A percentile compares a stretch with the other conserved stretches of the same genome.
phyloP scores from a whole-genome alignment of 805 yeast genomes.

The Novakomyces olei region DNA sequence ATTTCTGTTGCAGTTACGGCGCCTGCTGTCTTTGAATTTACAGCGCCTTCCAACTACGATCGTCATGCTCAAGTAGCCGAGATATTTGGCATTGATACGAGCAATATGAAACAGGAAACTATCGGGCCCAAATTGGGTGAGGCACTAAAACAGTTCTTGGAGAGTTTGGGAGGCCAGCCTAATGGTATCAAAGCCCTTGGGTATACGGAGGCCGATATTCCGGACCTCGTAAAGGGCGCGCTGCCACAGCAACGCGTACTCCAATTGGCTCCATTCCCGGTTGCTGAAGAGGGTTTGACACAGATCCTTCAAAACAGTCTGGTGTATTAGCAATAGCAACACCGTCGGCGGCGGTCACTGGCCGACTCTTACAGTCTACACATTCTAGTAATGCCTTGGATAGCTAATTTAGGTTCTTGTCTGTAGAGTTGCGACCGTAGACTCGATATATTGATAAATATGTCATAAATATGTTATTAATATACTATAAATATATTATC shows the following conservation, averaged over 20 bases:
- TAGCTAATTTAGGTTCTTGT: too few species aligned
- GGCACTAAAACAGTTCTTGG: conserved; percentile 16
- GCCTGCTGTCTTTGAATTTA: conserved; percentile 22
- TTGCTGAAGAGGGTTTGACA: conserved; percentile 13
- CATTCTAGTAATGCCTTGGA: too few species aligned
- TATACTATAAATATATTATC: too few species aligned
- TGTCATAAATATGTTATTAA: too few species aligned
- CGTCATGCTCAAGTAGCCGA: conserved; percentile 19
- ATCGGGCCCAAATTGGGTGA: conserved; percentile 20
- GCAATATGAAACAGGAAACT: conserved; percentile 16
- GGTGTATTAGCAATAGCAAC: conserved; percentile 11
- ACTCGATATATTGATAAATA: too few species aligned
- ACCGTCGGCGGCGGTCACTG: too few species aligned
- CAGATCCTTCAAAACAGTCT: conserved; percentile 14
- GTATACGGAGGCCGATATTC: conserved; percentile 15
- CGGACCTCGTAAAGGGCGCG: conserved; percentile 19
- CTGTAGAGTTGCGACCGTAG: too few species aligned
- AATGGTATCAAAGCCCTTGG: conserved; percentile 18
- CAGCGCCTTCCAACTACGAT: conserved; percentile 20
- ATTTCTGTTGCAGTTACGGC: conserved; percentile 24
- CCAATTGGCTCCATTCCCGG: conserved; percentile 17
- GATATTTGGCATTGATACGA: conserved; percentile 17
- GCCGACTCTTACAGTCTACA: too few species aligned
- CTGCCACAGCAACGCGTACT: conserved; percentile 20
- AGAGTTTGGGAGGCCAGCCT: conserved; percentile 18